Evolutionary conservation across 2,329 filamentous ascomycete species (phyloP).

Genomic region (Fusarium sp.): DNA sequence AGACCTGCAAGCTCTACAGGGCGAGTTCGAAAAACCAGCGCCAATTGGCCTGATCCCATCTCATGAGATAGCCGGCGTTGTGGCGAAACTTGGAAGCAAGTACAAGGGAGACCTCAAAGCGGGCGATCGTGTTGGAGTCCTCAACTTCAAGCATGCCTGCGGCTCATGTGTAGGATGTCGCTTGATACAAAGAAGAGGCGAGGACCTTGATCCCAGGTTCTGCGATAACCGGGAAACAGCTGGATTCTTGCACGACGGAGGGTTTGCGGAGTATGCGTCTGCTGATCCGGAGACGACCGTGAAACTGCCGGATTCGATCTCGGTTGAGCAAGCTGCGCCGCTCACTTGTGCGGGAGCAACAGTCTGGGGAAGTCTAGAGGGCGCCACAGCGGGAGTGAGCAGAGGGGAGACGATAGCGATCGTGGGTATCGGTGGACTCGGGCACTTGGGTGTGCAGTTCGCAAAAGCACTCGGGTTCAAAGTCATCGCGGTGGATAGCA

Average conservation of each 20-base stretch:
- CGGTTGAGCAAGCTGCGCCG: slow-evolving; percentile 3
- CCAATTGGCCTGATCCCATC: slow-evolving; percentile 13
- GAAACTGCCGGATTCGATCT: neutral
- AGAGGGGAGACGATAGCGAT: neutral
- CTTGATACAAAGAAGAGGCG: neutral
- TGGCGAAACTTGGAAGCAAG: neutral
- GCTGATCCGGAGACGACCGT: neutral
- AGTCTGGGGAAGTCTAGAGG: slow-evolving; percentile 5
- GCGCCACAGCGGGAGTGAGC: neutral
- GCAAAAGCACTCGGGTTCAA: slow-evolving; percentile 5
- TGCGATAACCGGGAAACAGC: neutral
- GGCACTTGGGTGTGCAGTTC: slow-evolving; percentile 8
- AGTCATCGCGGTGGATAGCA: slow-evolving; percentile 2
- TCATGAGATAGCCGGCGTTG: neutral
- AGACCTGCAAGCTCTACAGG: slow-evolving; percentile 7
- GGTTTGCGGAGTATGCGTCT: slow-evolving; percentile 1
- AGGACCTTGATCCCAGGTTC: slow-evolving; percentile 3
- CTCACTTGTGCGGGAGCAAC: slow-evolving; percentile 10
- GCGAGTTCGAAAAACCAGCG: slow-evolving; percentile 10
- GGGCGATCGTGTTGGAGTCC: neutral
- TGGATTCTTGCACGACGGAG: slow-evolving; percentile 10
- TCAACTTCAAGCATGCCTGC: slow-evolving; percentile 14
- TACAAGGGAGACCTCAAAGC: neutral
- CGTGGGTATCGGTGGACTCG: neutral
- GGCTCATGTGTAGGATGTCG: slow-evolving; percentile 1